These are phyloP conservation scores for Podaxis sp. DNA, from an alignment of 768 basidiomycete genomes.

Conservation along the genomic window DNA sequence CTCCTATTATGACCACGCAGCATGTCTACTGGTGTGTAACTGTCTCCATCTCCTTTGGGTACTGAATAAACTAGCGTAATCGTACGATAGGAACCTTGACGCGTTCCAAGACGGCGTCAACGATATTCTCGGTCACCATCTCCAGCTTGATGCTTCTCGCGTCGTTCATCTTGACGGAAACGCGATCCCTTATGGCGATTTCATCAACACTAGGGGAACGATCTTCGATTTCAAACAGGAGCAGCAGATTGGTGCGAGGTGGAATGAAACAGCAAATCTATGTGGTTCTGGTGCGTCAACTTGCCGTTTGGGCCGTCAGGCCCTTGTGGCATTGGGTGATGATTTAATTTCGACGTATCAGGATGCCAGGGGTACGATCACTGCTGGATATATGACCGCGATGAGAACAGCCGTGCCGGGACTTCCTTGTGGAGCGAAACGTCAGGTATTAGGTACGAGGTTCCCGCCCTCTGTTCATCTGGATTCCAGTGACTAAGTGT, in stretches of 20 bases:
- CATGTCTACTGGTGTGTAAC: slow-evolving; percentile 47
- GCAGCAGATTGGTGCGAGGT: slow-evolving; percentile 30
- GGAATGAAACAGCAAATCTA: slow-evolving; percentile 30
- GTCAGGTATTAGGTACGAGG: slow-evolving; percentile 45
- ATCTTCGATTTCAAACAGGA: slow-evolving; percentile 42
- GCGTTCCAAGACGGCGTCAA: slow-evolving; percentile 43
- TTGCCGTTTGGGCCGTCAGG: neutral
- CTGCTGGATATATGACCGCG: slow-evolving; percentile 47
- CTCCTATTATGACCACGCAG: slow-evolving; percentile 57
- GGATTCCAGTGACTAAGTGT: neutral
- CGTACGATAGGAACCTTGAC: slow-evolving; percentile 43
- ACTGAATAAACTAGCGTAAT: neutral
- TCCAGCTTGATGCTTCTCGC: slow-evolving; percentile 27
- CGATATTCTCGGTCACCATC: slow-evolving; percentile 32
- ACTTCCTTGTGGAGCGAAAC: slow-evolving; percentile 45
- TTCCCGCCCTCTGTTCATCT: neutral
- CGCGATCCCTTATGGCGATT: slow-evolving; percentile 37
- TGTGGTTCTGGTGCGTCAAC: slow-evolving; percentile 25
- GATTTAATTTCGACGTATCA: slow-evolving; percentile 8
- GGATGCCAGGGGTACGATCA: slow-evolving; percentile 50
- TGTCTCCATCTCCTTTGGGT: neutral
- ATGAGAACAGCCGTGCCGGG: slow-evolving; percentile 24
- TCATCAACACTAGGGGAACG: slow-evolving; percentile 26
- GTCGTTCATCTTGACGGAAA: slow-evolving; percentile 39
- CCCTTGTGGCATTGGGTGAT: neutral